Conservation (phyloP, 139 green algal genomes). For the Ettlia oleoabundans region DNA sequence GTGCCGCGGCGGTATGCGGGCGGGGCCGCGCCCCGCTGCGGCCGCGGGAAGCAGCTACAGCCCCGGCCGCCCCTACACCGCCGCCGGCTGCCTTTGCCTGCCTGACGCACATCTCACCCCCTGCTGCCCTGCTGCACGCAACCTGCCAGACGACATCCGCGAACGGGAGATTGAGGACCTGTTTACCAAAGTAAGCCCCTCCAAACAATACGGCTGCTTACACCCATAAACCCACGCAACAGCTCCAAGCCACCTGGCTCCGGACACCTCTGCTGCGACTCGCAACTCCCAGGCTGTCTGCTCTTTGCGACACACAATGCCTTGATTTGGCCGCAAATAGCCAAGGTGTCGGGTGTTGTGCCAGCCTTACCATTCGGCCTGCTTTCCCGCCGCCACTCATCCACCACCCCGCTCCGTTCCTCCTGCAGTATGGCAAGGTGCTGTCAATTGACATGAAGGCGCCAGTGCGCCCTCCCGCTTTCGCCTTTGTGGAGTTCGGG, state of each 20-base stretch:
- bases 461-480: slow-evolving; percentile 79
- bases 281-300: no score
- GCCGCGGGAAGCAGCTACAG: no score
- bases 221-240: no score
- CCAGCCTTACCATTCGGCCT: no score
- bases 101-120: background rate
- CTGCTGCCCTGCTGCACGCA: slow-evolving; percentile 55
- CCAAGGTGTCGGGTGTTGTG: no score
- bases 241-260: no score
- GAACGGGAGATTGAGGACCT: slow-evolving; percentile 90
- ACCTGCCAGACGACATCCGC: slow-evolving; percentile 84
- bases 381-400: background rate
- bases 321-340: background rate
- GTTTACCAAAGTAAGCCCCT: slow-evolving; percentile 73
- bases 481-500: slow-evolving; percentile 91
- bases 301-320: background rate
- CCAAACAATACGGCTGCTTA: background rate
- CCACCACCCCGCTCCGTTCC: background rate
- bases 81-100: background rate
- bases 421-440: slow-evolving; percentile 80
- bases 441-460: slow-evolving; percentile 87
- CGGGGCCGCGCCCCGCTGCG: no score
- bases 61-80: background rate
- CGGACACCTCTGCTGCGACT: no score
- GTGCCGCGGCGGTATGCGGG: background rate